Conservation (phyloP, 2,329 filamentous ascomycete species). For the Cordyceps cicadae region DNA sequence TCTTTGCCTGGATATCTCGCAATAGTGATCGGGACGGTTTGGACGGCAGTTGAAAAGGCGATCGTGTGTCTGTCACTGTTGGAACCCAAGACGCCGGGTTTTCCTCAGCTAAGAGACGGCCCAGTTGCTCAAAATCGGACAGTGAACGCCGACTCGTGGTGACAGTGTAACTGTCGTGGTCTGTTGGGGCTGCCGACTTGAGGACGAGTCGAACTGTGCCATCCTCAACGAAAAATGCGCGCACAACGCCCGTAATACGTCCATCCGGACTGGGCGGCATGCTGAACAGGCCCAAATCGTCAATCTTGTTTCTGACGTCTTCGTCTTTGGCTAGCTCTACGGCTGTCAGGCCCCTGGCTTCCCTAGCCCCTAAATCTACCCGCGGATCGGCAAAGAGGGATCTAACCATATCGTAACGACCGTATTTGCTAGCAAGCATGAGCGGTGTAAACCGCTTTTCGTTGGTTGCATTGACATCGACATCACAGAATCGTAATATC, state of each 20-base stretch:
- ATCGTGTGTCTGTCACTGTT: slow-evolving; percentile 65
- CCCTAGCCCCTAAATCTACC: slow-evolving; percentile 76
- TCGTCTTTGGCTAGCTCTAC: slow-evolving; percentile 97
- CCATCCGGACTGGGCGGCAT: slow-evolving; percentile 63
- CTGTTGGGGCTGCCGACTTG: slow-evolving; percentile 85
- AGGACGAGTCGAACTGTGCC: slow-evolving; percentile 85
- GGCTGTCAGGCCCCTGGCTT: slow-evolving; percentile 80
- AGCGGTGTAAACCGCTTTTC: slow-evolving; percentile 90
- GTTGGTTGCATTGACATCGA: slow-evolving; percentile 93
- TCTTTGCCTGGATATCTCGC: slow-evolving; percentile 75
- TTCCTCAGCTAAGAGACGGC: slow-evolving; percentile 73
- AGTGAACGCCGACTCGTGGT: slow-evolving; percentile 87
- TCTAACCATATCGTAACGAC: slow-evolving; percentile 85
- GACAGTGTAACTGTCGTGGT: slow-evolving; percentile 76
- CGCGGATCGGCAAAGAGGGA: slow-evolving; percentile 79
- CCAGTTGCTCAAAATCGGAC: slow-evolving; percentile 83
- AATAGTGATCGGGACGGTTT: slow-evolving; percentile 82
- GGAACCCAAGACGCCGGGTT: slow-evolving; percentile 96
- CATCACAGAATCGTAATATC: slow-evolving; percentile 76
- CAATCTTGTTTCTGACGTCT: slow-evolving; percentile 91
- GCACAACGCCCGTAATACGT: slow-evolving; percentile 83
- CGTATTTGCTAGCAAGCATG: slow-evolving; percentile 98
- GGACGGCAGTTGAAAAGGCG: slow-evolving; percentile 87
- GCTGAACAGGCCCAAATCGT: slow-evolving; percentile 82
- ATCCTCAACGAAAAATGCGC: slow-evolving; percentile 96